Conservation (phyloP, 768 basidiomycete genomes). For the Serendipita sp. region DNA sequence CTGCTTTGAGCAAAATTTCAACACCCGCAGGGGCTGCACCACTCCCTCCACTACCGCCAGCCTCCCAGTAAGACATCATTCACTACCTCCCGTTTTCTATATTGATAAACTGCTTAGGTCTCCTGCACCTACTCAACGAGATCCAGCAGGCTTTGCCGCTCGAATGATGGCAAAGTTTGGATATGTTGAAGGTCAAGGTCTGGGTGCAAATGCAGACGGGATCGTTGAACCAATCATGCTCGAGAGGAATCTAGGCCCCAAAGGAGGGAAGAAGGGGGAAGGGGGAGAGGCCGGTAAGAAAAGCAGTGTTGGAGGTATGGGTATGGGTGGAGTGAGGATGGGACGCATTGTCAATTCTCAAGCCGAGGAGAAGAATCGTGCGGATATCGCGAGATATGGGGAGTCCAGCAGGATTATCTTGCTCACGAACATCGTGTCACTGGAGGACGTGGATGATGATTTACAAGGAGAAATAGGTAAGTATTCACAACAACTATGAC, state of each 20-base stretch:
- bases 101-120: not conserved
- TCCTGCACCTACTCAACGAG: slow-evolving; percentile 22
- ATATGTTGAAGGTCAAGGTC: slow-evolving; percentile 82
- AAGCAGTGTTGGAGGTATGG: slow-evolving; percentile 26
- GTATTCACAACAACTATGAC: slow-evolving; percentile 13
- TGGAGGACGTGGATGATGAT: slow-evolving; percentile 72
- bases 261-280: slow-evolving; percentile 17
- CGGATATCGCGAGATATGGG: slow-evolving; percentile 69
- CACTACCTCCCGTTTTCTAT: not conserved
- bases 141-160: slow-evolving; percentile 62
- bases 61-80: slow-evolving; percentile 14
- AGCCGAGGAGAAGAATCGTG: slow-evolving; percentile 59
- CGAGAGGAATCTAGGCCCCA: slow-evolving; percentile 38
- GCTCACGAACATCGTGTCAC: slow-evolving; percentile 76
- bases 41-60: not conserved
- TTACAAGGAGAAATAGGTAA: slow-evolving; percentile 74
- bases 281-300: slow-evolving; percentile 18
- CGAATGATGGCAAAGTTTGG: slow-evolving; percentile 94
- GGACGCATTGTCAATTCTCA: slow-evolving; percentile 85
- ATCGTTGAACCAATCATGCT: slow-evolving; percentile 81
- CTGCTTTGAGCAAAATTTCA: slow-evolving; percentile 20
- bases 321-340: slow-evolving; percentile 40
- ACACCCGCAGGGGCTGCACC: slow-evolving; percentile 31
- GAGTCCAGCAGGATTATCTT: slow-evolving; percentile 82
- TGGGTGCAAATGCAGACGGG: slow-evolving; percentile 68